These are phyloP conservation scores for Colletotrichum plurivorum DNA, from an alignment of 2,329 filamentous ascomycete species.

Conservation along the genomic window DNA sequence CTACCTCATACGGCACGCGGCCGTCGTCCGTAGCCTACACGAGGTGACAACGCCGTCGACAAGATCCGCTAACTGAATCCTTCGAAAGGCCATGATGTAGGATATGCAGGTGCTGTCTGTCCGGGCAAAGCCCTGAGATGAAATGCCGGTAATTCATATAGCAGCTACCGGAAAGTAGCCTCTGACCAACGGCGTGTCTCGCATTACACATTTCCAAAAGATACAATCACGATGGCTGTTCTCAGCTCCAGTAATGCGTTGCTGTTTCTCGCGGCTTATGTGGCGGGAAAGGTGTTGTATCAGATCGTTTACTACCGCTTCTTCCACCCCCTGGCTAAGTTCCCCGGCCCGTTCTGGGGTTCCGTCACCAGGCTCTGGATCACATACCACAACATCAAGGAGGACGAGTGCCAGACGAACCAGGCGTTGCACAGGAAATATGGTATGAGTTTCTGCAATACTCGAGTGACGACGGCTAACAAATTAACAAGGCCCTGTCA, in stretches of 20 bases:
- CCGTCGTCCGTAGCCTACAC: not conserved
- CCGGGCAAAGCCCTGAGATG: not conserved
- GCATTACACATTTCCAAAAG: not conserved
- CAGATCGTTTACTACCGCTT: slow-evolving; percentile 65
- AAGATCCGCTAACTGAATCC: slow-evolving; percentile 2
- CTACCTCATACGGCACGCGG: not conserved
- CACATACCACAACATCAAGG: slow-evolving; percentile 64
- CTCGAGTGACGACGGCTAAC: not conserved
- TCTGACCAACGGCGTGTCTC: not conserved
- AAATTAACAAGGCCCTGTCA: slow-evolving; percentile 59
- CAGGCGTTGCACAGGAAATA: slow-evolving; percentile 62
- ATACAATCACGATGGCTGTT: slow-evolving; percentile 49
- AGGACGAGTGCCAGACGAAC: slow-evolving; percentile 59
- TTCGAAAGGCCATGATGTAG: not conserved
- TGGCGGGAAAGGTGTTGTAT: slow-evolving; percentile 51
- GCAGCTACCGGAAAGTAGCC: not conserved
- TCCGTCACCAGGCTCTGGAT: slow-evolving; percentile 69
- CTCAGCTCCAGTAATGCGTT: slow-evolving; percentile 51
- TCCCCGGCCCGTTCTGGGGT: slow-evolving; percentile 69
- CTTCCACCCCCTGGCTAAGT: slow-evolving; percentile 66
- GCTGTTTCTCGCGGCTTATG: slow-evolving; percentile 51
- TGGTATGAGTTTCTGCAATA: slow-evolving; percentile 51
- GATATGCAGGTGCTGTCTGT: too few relatives aligned
- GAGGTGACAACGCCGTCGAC: not conserved
- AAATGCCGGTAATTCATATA: not conserved